Conservation (phyloP, 208 protist species). For the Borovskyia barvae region DNA sequence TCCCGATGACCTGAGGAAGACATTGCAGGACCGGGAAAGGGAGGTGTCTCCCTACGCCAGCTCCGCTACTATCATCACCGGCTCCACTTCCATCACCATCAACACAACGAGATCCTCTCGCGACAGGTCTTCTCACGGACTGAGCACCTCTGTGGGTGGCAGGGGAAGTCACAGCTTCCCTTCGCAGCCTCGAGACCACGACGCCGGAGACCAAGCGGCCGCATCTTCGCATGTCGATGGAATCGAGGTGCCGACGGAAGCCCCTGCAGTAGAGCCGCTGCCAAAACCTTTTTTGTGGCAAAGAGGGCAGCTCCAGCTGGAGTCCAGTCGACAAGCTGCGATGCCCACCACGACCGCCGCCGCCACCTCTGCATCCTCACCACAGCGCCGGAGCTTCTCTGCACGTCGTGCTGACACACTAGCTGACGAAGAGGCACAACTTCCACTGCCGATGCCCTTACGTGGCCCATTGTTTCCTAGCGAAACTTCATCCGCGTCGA, state of each 20-base stretch:
- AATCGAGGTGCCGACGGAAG: neutral
- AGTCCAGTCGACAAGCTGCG: no score
- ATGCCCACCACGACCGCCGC: no score
- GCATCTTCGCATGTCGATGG: no score
- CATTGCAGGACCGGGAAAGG: neutral
- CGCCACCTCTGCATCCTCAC: neutral
- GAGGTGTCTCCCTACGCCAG: no score
- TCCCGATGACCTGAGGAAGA: neutral
- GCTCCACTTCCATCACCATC: neutral
- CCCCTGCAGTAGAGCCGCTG: neutral
- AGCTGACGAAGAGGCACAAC: neutral
- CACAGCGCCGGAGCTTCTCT: neutral
- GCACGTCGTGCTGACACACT: neutral
- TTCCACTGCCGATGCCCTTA: constrained; percentile 15
- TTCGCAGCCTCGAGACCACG: constrained; percentile 12
- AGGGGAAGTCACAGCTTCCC: constrained; percentile 6
- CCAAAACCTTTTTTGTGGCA: no score
- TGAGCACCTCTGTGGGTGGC: constrained; percentile 10
- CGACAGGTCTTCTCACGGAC: constrained; percentile 18
- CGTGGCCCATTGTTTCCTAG: constrained; percentile 13
- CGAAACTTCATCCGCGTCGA: neutral
- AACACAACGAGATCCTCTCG: constrained; percentile 5
- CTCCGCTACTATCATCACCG: no score
- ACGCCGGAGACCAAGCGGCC: no score
- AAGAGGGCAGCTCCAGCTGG: no score